Base-by-base conservation (phyloP, 495 filamentous ascomycete genomes). In the Cenococcum geophilum region DNA sequence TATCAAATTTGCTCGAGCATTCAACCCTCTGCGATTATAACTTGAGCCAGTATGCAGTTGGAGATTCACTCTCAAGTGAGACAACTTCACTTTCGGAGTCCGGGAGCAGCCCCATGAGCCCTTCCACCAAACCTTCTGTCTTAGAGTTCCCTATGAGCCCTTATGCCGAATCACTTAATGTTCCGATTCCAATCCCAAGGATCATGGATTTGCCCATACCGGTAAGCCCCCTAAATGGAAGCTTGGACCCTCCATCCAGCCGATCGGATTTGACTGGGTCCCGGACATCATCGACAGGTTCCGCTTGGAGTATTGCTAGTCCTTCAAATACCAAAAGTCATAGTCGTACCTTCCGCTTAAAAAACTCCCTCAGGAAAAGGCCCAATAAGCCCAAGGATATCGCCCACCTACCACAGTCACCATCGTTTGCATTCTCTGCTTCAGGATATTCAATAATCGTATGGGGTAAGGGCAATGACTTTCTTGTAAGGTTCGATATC, bases 401-500 rank as follows among this genome's bases (percentile, higher is more conserved):
- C 40, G 47, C 1, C 18, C 60, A 57, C 14, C 36, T 68, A 35
- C 65, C 65, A 21, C 60, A 60, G 23, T 57, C 60, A 14, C 65
- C 65, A 14, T 55, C 27, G 22, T 68, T 64, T 37, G 47, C 55
- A 11, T 68, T 68, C 54, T 68, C 65, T 16, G 35, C 61, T 22
- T 59, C 65, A 5, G 65, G 65, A 4, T 57, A 68, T 42, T 60
- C 60, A 1, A 49, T 68, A 36, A 20, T 68, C 32, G 23, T 68
- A 23, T 68, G 65, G 65, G 61, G 57, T 0, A 68, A 68, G 20
- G 47, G 57, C 5, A 48, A 45, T 12, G 37, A 64, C 25, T 27
- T 58, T 36, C 57, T 68, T 34, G 42, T 68, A 14, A 55, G 65
- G 10, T 64, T 68, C 40, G 65, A 68, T 40, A 63, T 68, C 1